Base-by-base conservation (phyloP, 1,139 yeast genomes). In the Candida gigantensis region DNA sequence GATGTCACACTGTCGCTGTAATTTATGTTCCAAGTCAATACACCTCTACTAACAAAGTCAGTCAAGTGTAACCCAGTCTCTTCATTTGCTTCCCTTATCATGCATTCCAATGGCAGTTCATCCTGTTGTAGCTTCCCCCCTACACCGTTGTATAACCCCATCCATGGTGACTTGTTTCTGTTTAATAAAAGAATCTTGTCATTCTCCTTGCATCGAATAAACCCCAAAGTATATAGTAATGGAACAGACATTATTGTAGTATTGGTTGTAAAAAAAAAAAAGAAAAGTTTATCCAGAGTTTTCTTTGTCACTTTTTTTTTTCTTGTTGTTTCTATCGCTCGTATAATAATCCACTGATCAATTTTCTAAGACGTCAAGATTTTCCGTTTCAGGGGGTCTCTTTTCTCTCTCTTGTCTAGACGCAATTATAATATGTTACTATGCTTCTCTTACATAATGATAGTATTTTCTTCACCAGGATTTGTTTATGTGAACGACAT, bases 71-170 rank as follows among this genome's bases (percentile, higher is more conserved):
- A 49, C 2, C 73, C 75, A 0, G 77, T 67, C 46, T 72, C 77
- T 50, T 72, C 77, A 12, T 46, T 29, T 0, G 75, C 64, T 48
- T 72, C 77, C 33, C 77, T 45, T 3, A 64, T 55, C 14, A 72
- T 70, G 39, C 77, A 68, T 7, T 62, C 60, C 21, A 57, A 42
- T 2, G 76, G 68, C 2, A 62, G 42, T 45, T 69, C 76, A 8
- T 43, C 53, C 0, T 46, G 38, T 18, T 70, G 72, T 12, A 72
- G 45, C 44, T 72, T 72, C 1, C 78, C 78, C 3, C 77, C 77
- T n/a, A 72, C 72, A 2, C 77, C 78, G 44, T 72, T 72, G 77
- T 77, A 72, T 37, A 69, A 53, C 2, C 78, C 78, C 76, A 69
- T 72, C 74, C 76, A 72, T 2, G 77, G 78, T 13, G 63, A 53